Evolutionary conservation across 2,329 filamentous ascomycete species (phyloP), one percentile per base, ranked within the genome.

Genomic region (Graphilbum ipis-grandicollis): DNA sequence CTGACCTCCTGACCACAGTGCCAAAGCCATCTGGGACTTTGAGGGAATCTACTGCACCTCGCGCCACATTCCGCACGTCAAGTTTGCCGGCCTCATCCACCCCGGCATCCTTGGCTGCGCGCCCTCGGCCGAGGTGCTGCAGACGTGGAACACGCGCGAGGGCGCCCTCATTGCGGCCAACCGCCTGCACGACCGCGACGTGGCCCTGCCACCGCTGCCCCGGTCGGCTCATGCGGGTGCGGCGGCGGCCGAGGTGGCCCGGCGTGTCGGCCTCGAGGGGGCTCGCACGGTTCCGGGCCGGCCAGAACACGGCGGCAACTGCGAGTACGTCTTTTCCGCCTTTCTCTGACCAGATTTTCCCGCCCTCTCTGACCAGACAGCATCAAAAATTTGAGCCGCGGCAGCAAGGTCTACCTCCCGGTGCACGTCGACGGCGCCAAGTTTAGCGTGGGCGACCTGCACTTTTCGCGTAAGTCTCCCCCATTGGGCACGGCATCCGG

Each of bases 81-180:
- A 82, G 31, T 93, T 93, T 52, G 74, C 85, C 0, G 84, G 86
- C 0, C 65, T 93, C 23, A 93, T 93, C 51, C 86, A 93, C 53
- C 86, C 86, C 0, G 86, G 86, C 4, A 93, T 94, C 44, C 62
- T 94, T 9, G 86, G 86, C 15, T 93, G 84, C 50, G 86, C 86
- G 0, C 86, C 86, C 0, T 88, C 81, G 0, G 61, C 73, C 3
- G 75, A 83, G 46, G 62, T 94, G 14, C 70, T 93, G 10, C 71
- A 69, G 0, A 75, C 73, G 36, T 93, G 86, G 86, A 93, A 93
- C 51, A 65, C 62, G 40, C 79, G 86, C 25, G 86, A 94, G 55
- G 76, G 59, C 12, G 80, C 88, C 44, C 66, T 94, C 9, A 86
- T 93, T 42, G 62, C 71, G 0, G 70, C 75, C 3, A 69, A 73